These are phyloP conservation scores for Penicillium occitanis DNA, from an alignment of 2,329 filamentous ascomycete species.

Conservation along the genomic window DNA sequence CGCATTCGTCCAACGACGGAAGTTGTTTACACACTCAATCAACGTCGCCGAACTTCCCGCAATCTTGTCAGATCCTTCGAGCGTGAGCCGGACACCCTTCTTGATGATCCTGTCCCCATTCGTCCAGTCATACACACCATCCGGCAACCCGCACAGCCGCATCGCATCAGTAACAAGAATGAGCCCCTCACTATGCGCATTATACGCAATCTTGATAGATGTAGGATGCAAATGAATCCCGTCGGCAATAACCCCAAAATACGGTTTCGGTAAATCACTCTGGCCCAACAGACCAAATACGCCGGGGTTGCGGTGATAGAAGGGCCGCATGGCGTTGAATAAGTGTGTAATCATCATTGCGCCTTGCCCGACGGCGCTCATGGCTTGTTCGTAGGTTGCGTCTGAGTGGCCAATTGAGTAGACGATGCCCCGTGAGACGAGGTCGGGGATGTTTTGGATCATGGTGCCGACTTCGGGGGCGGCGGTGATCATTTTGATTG, in stretches of 20 bases:
- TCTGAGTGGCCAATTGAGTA: conserved; percentile 85
- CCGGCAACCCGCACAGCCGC: conserved; percentile 78
- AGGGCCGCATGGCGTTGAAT: conserved; percentile 89
- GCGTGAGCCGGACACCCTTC: conserved; percentile 67
- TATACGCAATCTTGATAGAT: conserved; percentile 84
- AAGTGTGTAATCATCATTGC: conserved; percentile 89
- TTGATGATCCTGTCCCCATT: conserved; percentile 63
- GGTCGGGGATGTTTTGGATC: conserved; percentile 64
- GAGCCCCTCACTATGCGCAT: conserved; percentile 78
- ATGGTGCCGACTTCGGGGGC: conserved; percentile 79
- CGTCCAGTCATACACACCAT: conserved; percentile 83
- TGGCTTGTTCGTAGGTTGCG: conserved; percentile 79
- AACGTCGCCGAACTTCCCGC: conserved; percentile 62
- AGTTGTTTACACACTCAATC: conserved; percentile 48
- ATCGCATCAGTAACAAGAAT: conserved; percentile 92
- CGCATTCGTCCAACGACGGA: conserved; percentile 42
- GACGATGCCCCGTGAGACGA: conserved; percentile 66
- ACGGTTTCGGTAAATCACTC: conserved; percentile 60
- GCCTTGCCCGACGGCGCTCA: conserved; percentile 67
- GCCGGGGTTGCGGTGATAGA: conserved; percentile 87
- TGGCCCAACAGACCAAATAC: conserved; percentile 82
- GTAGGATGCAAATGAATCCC: conserved; percentile 88
- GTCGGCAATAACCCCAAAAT: conserved; percentile 86
- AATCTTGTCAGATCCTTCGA: conserved; percentile 77
- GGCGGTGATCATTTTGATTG: conserved; percentile 78